A percentile compares a stretch with the other conserved stretches of the same genome.
Conservation (phyloP, 495 filamentous ascomycete genomes). For the Trichoderma orchidacearum region DNA sequence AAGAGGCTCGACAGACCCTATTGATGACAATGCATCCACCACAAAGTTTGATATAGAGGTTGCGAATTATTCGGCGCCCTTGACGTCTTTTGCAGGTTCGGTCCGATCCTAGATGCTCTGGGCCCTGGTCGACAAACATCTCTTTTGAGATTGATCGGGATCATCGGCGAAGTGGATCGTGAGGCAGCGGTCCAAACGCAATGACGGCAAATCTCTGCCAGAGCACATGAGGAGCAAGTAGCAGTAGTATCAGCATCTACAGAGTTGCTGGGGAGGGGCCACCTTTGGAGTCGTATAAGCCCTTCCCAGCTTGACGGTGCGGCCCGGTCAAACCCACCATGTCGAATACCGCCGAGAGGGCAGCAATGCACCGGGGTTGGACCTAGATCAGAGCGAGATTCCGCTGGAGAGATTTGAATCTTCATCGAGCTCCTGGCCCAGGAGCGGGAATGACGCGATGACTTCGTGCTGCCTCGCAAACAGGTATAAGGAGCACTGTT, state of each 20-base stretch:
- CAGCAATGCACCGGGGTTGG: not conserved
- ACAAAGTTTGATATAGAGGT: too few relatives aligned
- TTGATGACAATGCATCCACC: not conserved
- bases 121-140: not conserved
- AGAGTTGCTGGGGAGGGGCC: not conserved
- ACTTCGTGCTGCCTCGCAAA: not conserved
- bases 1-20: not conserved
- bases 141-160: not conserved
- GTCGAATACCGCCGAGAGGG: not conserved
- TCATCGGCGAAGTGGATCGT: not conserved
- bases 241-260: too few relatives aligned
- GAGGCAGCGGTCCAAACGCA: too few relatives aligned
- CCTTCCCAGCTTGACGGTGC: not conserved
- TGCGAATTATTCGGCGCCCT: not conserved
- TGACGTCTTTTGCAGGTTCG: not conserved
- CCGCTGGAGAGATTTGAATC: too few relatives aligned
- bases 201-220: too few relatives aligned
- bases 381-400: constrained; percentile 1
- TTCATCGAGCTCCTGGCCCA: too few relatives aligned
- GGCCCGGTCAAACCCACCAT: not conserved
- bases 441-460: not conserved
- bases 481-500: not conserved
- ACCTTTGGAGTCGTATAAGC: not conserved
- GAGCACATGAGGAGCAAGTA: too few relatives aligned
- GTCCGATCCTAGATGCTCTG: not conserved